Base-by-base conservation (phyloP, 352 stramenopile species). In the Globisporangium acanthophoron region DNA sequence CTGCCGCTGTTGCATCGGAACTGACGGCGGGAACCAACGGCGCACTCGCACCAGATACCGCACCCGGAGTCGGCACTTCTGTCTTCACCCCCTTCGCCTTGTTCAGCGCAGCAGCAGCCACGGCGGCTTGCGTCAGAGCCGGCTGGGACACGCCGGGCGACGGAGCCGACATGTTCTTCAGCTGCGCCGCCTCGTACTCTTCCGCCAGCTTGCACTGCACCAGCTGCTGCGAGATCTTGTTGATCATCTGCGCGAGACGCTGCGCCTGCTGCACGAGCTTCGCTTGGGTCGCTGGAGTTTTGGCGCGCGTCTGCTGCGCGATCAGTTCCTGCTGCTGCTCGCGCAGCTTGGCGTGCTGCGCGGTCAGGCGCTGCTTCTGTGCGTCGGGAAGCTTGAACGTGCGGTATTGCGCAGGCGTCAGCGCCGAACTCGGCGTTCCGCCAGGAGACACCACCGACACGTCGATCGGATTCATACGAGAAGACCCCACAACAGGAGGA, bases 171-270 rank as follows among this genome's bases (percentile, higher is more conserved):
- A 82, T 71, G 20, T 56, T 73, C 66, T 85, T 87, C 62, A 57
- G 69, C 64, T 78, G 70, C 11, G 73, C 72, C 63, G 86, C 74
- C 50, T 91, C 79, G 48, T 90, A 88, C 39, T 93, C 82, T 56
- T 93, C 84, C 0, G 81, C 81, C 29, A 93, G 60, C 47, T 93
- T 93, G 66, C 80, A 84, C 54, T 93, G 84, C 43, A 92, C 76
- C 12, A 93, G 66, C 54, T 93, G 84, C 69, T 93, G 84, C 35
- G 83, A 88, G 31, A 92, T 92, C 64, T 92, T 92, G 60, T 85
- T 89, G 56, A 90, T 92, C 75, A 90, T 87, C 56, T 90, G 80
- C n/a, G 76, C 83, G 39, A 90, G 62, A 4, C 75, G 70, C 50
- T 92, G 83, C 2, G 83, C 83, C 40, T 88, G 78, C 48, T 90